Conservation (phyloP, 768 basidiomycete species). For the Nidula microcarpa region DNA sequence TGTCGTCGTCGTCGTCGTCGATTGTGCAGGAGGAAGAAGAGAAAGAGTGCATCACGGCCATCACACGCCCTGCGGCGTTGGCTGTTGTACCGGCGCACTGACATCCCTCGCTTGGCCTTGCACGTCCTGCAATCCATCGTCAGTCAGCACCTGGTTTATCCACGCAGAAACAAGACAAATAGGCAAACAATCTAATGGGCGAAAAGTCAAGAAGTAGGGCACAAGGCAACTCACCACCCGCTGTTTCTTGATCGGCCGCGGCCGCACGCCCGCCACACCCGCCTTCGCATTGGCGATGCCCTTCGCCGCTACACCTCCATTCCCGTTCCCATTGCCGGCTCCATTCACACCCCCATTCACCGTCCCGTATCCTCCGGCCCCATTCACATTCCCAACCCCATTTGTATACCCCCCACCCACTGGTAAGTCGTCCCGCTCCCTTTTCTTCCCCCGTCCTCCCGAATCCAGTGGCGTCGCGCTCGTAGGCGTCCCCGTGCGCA, state of each 20-base stretch:
- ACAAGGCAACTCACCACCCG: conserved; percentile 50
- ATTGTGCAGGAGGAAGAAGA: too few species aligned
- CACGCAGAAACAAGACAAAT: background rate
- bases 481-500: conserved; percentile 14
- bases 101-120: conserved; percentile 63
- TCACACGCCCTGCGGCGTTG: too few species aligned
- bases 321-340: conserved; percentile 16
- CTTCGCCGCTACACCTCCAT: conserved; percentile 16
- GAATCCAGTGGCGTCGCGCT: conserved; percentile 16
- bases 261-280: conserved; percentile 53
- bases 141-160: conserved; percentile 2
- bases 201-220: background rate
- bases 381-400: conserved; percentile 21
- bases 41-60: too few species aligned
- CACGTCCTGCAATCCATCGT: conserved; percentile 42
- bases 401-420: conserved; percentile 12
- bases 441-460: conserved; percentile 35
- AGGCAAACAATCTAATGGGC: background rate
- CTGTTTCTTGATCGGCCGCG: conserved; percentile 74
- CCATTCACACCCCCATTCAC: conserved; percentile 3
- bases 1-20: too few species aligned
- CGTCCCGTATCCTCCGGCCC: conserved; percentile 24
- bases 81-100: conserved; percentile 57
- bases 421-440: conserved; percentile 35
- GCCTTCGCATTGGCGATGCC: conserved; percentile 50